Percentiles rank a stretch among this genome's conserved stretches.
phyloP scores from a whole-genome alignment of 805 yeast species.

The Yarrowia divulgata region DNA sequence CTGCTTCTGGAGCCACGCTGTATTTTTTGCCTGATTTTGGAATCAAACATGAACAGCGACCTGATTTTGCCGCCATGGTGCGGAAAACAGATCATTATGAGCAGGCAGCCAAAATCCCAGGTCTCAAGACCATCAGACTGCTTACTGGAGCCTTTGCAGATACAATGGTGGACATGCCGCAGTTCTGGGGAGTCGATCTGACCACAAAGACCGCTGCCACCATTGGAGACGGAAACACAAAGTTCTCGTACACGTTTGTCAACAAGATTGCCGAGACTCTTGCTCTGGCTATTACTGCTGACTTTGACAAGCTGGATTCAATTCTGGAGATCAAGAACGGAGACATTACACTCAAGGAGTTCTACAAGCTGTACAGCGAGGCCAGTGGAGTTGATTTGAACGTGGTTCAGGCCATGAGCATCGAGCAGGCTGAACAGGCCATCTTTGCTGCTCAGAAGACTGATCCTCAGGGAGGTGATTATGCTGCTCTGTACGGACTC shows the following conservation, averaged over 20 bases:
- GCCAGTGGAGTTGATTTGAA: conserved; percentile 17
- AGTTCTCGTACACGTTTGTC: conserved; percentile 30
- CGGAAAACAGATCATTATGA: conserved; percentile 29
- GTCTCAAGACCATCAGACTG: conserved; percentile 22
- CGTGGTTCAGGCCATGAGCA: conserved; percentile 2
- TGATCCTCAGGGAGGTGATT: conserved; percentile 15
- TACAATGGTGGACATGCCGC: conserved; percentile 11
- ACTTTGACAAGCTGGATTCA: neutral
- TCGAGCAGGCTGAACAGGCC: conserved; percentile 8
- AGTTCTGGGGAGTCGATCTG: conserved; percentile 31
- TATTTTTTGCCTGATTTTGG: conserved; percentile 27
- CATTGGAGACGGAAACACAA: conserved; percentile 10
- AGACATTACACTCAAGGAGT: conserved; percentile 21
- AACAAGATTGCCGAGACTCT: conserved; percentile 22
- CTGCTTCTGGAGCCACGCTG: conserved; percentile 10
- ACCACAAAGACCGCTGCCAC: neutral
- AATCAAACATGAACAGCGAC: conserved; percentile 24
- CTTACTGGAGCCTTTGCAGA: conserved; percentile 33
- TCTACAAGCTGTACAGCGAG: conserved; percentile 6
- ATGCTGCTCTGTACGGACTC: conserved; percentile 15
- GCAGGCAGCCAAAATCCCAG: conserved; percentile 6
- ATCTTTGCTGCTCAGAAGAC: conserved; percentile 6
- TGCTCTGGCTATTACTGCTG: neutral
- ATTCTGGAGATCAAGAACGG: conserved; percentile 35
- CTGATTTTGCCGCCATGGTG: conserved; percentile 24